Percentiles rank a stretch among this genome's conserved stretches.
These are phyloP conservation scores for Arthrobotrys iridis DNA, from an alignment of 2,329 filamentous ascomycete species.

Conservation along the genomic window DNA sequence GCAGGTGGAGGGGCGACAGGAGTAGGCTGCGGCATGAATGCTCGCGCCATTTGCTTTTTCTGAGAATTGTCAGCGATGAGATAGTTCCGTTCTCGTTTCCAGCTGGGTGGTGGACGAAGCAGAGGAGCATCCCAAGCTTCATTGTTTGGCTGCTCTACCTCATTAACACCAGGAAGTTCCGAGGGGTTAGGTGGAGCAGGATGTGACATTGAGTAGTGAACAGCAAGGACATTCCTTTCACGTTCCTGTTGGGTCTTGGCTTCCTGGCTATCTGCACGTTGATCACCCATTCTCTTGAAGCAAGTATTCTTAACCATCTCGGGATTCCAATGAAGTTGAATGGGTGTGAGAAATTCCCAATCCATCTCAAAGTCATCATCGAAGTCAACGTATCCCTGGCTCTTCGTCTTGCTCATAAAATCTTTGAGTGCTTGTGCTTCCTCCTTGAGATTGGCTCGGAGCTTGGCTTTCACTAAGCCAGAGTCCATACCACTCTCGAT, in stretches of 20 bases:
- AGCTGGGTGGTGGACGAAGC: slow-evolving; percentile 42
- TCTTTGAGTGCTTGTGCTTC: slow-evolving; percentile 43
- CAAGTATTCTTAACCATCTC: slow-evolving; percentile 38
- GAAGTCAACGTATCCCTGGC: slow-evolving; percentile 40
- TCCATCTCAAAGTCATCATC: slow-evolving; percentile 53
- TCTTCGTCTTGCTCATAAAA: slow-evolving; percentile 9
- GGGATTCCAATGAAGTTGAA: slow-evolving; percentile 14
- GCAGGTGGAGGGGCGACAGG: neutral
- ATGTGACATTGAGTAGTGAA: slow-evolving; percentile 50
- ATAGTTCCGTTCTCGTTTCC: slow-evolving; percentile 45
- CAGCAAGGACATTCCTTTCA: slow-evolving; percentile 46
- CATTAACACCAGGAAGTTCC: slow-evolving; percentile 38
- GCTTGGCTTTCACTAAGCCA: slow-evolving; percentile 40
- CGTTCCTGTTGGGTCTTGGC: slow-evolving; percentile 37
- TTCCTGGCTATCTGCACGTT: slow-evolving; percentile 36
- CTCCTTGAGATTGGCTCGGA: slow-evolving; percentile 49
- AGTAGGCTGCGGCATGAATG: slow-evolving; percentile 17
- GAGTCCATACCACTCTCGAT: slow-evolving; percentile 45
- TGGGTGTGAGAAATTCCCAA: slow-evolving; percentile 30
- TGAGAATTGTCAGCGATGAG: slow-evolving; percentile 25
- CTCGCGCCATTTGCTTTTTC: slow-evolving; percentile 41
- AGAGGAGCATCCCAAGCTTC: slow-evolving; percentile 29
- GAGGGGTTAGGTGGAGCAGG: slow-evolving; percentile 30
- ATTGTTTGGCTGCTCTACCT: slow-evolving; percentile 2
- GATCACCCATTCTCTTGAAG: slow-evolving; percentile 46